Evolutionary conservation across 2,329 filamentous ascomycete genomes (phyloP), one percentile per base, ranked within the genome.

Genomic region (Fusarium sp.): DNA sequence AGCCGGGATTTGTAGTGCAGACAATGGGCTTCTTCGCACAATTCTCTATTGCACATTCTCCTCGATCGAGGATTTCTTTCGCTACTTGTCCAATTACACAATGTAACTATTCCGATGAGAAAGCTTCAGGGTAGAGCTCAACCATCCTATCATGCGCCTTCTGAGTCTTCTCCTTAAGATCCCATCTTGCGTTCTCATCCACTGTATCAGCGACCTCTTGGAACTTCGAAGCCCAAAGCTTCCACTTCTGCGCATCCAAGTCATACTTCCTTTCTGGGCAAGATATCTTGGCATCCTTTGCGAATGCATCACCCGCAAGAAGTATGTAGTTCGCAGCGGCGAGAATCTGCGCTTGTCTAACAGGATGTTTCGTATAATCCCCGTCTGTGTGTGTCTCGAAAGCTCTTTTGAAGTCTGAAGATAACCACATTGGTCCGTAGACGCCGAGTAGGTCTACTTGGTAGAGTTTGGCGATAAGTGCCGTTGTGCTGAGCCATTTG

Each of bases 381-480:
- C 54, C 57, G 2, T 23, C 15, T 0, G n/a, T 37, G 0, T 17
- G 6, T 9, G 18, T 33, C 23, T 60, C 55, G n/a, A 63, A 55
- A 0, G 57, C 35, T 8, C 11, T 11, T 7, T 50, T 14, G 5
- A 67, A 55, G 23, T 71, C 68, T 2, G 7, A 8, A 1, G 42
- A 53, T 30, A 66, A 20, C 61, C 61, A 69, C 0, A 3, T 3
- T 7, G 41, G 27, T 0, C 61, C 65, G 4, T 53, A 40, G 0
- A 9, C 18, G 11, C 60, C 53, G 0, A 67, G 41, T 4, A 61
- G 14, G 12, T 40, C 62, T 18, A 1, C 38, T 9, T 23, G 50
- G 10, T 32, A 57, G 1, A 71, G 50, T n/a, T 64, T 71, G 3
- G 67, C 67, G 2, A 70, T 7, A 0, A 71, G 33, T 2, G 52